Conservation (phyloP, 1,139 yeast species). For the Meyerozyma athensensis region DNA sequence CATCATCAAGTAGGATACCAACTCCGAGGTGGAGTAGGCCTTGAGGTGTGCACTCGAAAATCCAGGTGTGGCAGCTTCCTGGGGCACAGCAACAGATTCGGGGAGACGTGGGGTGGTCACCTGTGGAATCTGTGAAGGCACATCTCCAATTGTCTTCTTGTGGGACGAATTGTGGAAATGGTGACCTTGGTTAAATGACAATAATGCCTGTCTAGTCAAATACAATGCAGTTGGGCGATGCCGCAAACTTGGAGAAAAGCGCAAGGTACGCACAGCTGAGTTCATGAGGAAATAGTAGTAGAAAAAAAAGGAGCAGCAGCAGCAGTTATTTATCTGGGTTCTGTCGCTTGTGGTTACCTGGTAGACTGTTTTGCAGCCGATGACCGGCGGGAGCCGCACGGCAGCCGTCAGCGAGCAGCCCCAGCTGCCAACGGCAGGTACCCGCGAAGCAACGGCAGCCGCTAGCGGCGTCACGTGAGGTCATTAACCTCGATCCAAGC, state of each 20-base stretch:
- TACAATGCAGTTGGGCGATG: conserved; percentile 4
- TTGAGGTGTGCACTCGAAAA: conserved; percentile 26
- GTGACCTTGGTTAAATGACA: background rate
- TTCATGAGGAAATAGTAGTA: background rate
- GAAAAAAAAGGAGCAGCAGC: background rate
- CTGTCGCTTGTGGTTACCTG: conserved; percentile 2
- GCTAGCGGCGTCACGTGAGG: no score
- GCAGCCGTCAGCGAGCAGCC: background rate
- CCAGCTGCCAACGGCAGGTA: background rate
- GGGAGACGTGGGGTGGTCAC: conserved; percentile 9
- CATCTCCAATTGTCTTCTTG: conserved; percentile 14
- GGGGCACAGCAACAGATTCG: conserved; percentile 4
- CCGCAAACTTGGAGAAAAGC: background rate
- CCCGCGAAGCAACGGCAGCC: background rate
- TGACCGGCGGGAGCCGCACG: conserved; percentile 3
- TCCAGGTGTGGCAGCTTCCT: conserved; percentile 4
- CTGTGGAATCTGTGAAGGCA: conserved; percentile 7
- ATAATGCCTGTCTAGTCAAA: background rate
- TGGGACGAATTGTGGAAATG: conserved; percentile 15
- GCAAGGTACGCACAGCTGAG: background rate
- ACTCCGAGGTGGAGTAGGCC: conserved; percentile 35
- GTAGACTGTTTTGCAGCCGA: conserved; percentile 1
- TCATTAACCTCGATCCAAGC: no score
- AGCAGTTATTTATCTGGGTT: background rate
- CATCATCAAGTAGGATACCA: conserved; percentile 60